phyloP scores from a whole-genome alignment of 257 asterid genomes.

The Petunia axillaris region DNA sequence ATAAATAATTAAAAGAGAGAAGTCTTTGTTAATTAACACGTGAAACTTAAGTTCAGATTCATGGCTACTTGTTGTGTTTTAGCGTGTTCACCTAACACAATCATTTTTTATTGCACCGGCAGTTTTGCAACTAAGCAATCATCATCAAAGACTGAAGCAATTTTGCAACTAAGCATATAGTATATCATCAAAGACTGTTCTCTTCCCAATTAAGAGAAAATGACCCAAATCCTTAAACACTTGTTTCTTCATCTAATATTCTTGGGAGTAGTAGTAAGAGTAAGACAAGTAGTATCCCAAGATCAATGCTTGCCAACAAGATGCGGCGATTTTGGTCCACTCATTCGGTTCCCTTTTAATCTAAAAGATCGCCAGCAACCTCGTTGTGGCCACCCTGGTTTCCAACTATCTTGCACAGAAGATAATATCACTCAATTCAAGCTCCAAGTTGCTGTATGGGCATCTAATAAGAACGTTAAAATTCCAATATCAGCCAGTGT shows the following conservation, averaged over 20 bases:
- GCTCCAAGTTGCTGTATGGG: slow-evolving; percentile 33
- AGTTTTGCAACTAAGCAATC: too few relatives aligned
- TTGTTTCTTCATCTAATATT: neutral
- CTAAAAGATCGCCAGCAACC: slow-evolving; percentile 28
- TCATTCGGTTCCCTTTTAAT: slow-evolving; percentile 65
- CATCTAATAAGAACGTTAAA: slow-evolving; percentile 25
- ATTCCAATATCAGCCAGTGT: slow-evolving; percentile 32
- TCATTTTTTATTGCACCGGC: too few relatives aligned
- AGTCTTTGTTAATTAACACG: too few relatives aligned
- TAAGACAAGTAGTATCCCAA: slow-evolving; percentile 38
- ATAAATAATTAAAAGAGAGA: too few relatives aligned
- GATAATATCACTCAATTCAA: slow-evolving; percentile 25
- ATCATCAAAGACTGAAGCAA: too few relatives aligned
- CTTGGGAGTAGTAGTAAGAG: neutral
- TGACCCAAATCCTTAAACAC: neutral
- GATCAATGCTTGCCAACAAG: slow-evolving; percentile 56
- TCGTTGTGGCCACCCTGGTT: slow-evolving; percentile 39
- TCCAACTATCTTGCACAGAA: slow-evolving; percentile 36
- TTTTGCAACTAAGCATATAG: too few relatives aligned
- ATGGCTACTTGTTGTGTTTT: too few relatives aligned
- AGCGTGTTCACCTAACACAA: too few relatives aligned
- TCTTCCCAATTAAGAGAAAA: neutral
- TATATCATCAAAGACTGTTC: too few relatives aligned
- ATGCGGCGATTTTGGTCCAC: slow-evolving; percentile 52
- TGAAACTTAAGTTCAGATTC: too few relatives aligned